phyloP scores from a whole-genome alignment of 495 filamentous ascomycete genomes.

The Daldinia caldariorum region DNA sequence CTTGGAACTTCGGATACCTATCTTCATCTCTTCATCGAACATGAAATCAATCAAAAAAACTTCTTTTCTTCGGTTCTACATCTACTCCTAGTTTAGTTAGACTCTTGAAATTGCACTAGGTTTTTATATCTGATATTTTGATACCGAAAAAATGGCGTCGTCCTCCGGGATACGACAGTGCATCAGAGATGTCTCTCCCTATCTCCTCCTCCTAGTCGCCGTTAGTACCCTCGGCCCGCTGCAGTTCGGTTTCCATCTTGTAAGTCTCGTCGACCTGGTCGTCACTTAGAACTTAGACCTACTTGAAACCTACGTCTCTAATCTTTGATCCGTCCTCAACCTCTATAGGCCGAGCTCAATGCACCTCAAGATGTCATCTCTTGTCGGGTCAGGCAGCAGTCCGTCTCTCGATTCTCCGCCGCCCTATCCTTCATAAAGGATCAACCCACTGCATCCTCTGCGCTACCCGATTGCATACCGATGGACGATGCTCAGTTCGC shows the following conservation, averaged over 20 bases:
- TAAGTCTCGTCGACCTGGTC: conserved; percentile 51
- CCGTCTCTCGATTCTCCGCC: conserved; percentile 48
- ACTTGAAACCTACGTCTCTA: not conserved
- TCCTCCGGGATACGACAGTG: conserved; percentile 46
- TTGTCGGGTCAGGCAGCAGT: conserved; percentile 72
- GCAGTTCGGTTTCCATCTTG: conserved; percentile 94
- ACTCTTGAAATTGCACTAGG: not conserved
- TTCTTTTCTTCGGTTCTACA: not conserved
- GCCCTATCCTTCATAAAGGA: conserved; percentile 43
- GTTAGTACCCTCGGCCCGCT: conserved; percentile 80
- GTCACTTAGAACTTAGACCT: too few relatives aligned
- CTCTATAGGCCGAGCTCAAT: conserved; percentile 87
- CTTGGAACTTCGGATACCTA: too few relatives aligned
- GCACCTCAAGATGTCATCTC: conserved; percentile 90
- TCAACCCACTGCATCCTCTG: conserved; percentile 39
- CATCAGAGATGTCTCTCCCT: conserved; percentile 64
- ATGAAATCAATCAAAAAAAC: not conserved
- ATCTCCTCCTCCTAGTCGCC: conserved; percentile 70
- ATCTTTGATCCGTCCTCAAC: not conserved
- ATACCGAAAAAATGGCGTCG: conserved; percentile 50
- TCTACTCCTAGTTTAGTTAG: not conserved
- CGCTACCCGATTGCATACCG: conserved; percentile 79
- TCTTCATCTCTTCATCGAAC: not conserved
- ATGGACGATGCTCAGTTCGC: conserved; percentile 83
- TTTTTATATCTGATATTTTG: not conserved